Evolutionary conservation across 768 basidiomycete genomes (phyloP).

Genomic region (Pisolithus marmoratus): DNA sequence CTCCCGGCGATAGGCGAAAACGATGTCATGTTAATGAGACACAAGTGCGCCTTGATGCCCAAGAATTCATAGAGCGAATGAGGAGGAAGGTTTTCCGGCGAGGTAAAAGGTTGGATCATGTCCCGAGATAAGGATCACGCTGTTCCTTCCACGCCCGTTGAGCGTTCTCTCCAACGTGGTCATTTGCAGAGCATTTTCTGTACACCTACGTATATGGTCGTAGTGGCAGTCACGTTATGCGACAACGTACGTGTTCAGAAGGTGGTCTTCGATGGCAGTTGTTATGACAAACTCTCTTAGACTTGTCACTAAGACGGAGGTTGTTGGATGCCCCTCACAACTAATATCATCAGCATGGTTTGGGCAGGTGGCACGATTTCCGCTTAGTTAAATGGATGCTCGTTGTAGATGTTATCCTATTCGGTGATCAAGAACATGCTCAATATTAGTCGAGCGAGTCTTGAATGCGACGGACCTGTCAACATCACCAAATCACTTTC

Average conservation of each 20-base stretch:
- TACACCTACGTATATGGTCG: too few species aligned
- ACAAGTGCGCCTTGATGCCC: conserved; percentile 18
- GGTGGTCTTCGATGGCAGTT: conserved; percentile 33
- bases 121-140: conserved; percentile 40
- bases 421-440: conserved; percentile 18
- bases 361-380: conserved; percentile 17
- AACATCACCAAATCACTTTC: too few species aligned
- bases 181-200: neutral
- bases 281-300: conserved; percentile 47
- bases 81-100: neutral
- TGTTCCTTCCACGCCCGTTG: neutral
- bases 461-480: too few species aligned
- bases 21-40: neutral
- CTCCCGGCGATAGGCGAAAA: conserved; percentile 22
- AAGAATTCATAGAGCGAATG: conserved; percentile 35
- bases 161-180: neutral
- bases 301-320: conserved; percentile 21
- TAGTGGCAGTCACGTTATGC: too few species aligned
- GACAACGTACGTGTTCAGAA: conserved; percentile 33
- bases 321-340: conserved; percentile 42
- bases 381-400: conserved; percentile 29
- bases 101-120: conserved; percentile 16
- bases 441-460: conserved; percentile 19
- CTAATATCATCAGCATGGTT: conserved; percentile 46
- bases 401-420: conserved; percentile 5